Conservation (phyloP, 2,329 filamentous ascomycete genomes). For the Anthostomella pinea region DNA sequence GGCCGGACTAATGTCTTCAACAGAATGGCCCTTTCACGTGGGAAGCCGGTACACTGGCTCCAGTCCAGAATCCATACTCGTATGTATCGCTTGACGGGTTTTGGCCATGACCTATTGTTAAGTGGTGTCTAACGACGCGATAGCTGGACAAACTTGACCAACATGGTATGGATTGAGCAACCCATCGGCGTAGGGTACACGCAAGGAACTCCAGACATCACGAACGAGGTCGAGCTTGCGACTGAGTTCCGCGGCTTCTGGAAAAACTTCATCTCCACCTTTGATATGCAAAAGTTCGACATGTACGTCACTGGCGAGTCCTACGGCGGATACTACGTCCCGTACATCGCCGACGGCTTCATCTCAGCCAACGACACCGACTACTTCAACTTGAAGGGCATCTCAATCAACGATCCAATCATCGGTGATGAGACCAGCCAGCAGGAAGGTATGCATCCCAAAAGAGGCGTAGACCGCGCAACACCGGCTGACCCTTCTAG, state of each 20-base stretch:
- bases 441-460: no score
- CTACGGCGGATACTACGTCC: slow-evolving; percentile 66
- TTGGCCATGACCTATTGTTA: no score
- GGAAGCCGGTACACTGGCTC: slow-evolving; percentile 65
- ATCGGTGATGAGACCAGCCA: slow-evolving; percentile 50
- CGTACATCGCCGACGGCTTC: slow-evolving; percentile 72
- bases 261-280: slow-evolving; percentile 73
- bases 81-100: no score
- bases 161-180: slow-evolving; percentile 67
- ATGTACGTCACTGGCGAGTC: slow-evolving; percentile 72
- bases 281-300: slow-evolving; percentile 63
- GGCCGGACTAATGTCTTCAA: no score
- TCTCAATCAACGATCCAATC: slow-evolving; percentile 71
- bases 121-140: no score
- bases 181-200: slow-evolving; percentile 26
- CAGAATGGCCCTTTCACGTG: slow-evolving; percentile 74
- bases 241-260: slow-evolving; percentile 55
- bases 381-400: slow-evolving; percentile 66
- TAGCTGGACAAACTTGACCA: slow-evolving; percentile 72
- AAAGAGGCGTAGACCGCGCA: no score
- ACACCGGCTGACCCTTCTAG: no score
- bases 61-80: slow-evolving; percentile 62
- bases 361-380: slow-evolving; percentile 61
- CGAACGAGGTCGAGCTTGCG: slow-evolving; percentile 51
- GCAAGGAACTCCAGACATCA: slow-evolving; percentile 42